These are phyloP conservation scores for Perkinsus marinus DNA, from an alignment of 169 alveolate genomes.

Conservation along the genomic window DNA sequence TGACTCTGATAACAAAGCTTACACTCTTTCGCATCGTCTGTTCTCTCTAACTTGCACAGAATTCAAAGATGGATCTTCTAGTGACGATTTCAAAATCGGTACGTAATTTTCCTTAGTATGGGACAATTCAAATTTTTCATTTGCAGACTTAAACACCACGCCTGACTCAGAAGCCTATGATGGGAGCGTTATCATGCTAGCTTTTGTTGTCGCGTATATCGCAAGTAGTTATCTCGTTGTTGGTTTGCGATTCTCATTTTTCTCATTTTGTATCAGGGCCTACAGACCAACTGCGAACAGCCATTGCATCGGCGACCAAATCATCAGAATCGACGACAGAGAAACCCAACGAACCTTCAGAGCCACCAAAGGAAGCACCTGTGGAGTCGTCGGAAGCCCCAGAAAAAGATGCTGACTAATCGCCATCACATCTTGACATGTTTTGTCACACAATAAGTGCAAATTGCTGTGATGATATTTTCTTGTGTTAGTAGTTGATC, in stretches of 20 bases:
- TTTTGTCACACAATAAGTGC: too few relatives aligned
- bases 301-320: not conserved
- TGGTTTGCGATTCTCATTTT: not conserved
- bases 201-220: not conserved
- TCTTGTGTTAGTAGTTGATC: not conserved
- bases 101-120: not conserved
- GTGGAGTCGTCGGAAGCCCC: too few relatives aligned
- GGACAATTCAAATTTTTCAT: not conserved
- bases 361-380: too few relatives aligned
- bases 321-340: not conserved
- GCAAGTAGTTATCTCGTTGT: not conserved
- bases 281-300: not conserved
- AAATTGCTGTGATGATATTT: not conserved
- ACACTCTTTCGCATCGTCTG: not conserved
- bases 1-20: not conserved
- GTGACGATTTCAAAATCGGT: not conserved
- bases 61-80: not conserved
- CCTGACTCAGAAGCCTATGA: not conserved
- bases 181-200: not conserved
- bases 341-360: too few relatives aligned
- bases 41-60: not conserved
- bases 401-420: not conserved
- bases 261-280: not conserved
- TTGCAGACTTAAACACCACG: not conserved
- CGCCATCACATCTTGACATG: not conserved